Percentiles rank a stretch among this genome's conserved stretches.
phyloP scores from a whole-genome alignment of 1,139 yeast genomes.

The Scheffersomyces lignicola region DNA sequence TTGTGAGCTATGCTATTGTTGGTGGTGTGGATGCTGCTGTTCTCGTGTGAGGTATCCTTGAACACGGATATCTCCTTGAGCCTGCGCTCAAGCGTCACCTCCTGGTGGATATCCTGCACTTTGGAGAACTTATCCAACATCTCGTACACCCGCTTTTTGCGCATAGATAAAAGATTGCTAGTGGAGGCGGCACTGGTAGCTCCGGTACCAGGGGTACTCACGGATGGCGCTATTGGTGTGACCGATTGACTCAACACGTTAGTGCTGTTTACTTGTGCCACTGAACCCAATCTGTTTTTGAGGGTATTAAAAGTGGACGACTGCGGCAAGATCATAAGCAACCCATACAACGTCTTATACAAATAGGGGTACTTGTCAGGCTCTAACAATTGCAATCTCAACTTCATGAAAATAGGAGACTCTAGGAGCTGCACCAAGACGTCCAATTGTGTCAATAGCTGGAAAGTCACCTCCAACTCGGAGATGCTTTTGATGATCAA shows the following conservation, averaged over 20 bases:
- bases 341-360: conserved; percentile 86
- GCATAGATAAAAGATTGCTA: conserved; percentile 34
- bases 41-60: not conserved
- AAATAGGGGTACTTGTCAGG: conserved; percentile 82
- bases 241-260: conserved; percentile 15
- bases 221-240: conserved; percentile 21
- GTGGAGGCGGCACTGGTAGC: conserved; percentile 6
- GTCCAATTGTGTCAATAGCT: conserved; percentile 74
- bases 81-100: conserved; percentile 2
- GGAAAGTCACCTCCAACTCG: conserved; percentile 72
- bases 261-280: conserved; percentile 24
- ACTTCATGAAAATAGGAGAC: conserved; percentile 86
- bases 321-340: conserved; percentile 93
- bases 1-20: conserved; percentile 1
- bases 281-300: conserved; percentile 68
- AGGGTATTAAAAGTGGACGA: conserved; percentile 86
- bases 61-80: conserved; percentile 1
- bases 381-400: conserved; percentile 82
- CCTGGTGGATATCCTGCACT: conserved; percentile 59
- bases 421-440: conserved; percentile 71
- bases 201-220: conserved; percentile 20
- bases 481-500: conserved; percentile 72
- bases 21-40: conserved; percentile 1
- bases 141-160: conserved; percentile 48
- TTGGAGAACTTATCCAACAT: conserved; percentile 61